Base-by-base conservation (phyloP, 306 rosid species). In the Sphenostylis stenocarpa region DNA sequence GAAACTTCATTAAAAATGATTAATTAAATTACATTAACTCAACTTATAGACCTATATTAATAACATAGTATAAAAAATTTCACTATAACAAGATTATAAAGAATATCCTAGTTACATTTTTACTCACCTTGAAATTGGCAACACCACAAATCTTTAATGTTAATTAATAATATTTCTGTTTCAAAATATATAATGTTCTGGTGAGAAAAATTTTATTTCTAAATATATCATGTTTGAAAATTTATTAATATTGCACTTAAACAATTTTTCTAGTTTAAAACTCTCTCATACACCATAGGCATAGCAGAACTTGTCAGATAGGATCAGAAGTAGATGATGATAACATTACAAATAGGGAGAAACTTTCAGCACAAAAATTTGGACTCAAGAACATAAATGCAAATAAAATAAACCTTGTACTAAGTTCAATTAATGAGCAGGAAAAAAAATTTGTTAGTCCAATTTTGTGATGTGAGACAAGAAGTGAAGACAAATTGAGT, bases 401-500 rank as follows among this genome's bases (percentile, higher is more conserved):
- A 82, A 49, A 33, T 33, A 10, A 38, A 51, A 29, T 8, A 71
- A 72, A 77, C 19, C 20, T 26, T 20, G 39, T 65, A 34, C 33
- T 20, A 21, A 70, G n/a, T 41, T 52, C 21, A 34, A 19, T 64
- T 64, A 57, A 47, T 29, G 26, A 68, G 58, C n/a, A 48, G 38
- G 6, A 14, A 67, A 19, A 36, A 53, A 61, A 62, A 15, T 1
- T 26, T 68, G 60, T 15, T 68, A 52, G 64, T 70, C 44, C 64
- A 70, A 62, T 33, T 56, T 6, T 36, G 57, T 67, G 41, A 56
- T 43, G 71, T 16, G 72, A 56, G 36, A 29, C 17, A 19, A 47
- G 39, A 63, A 52, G 29, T 26, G 21, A 45, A 73, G 58, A 69
- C 71, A 77, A 77, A 69, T 38, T 16, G 63, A 73, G 75, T 52